phyloP scores from a whole-genome alignment of 805 yeast species.

The Barnettozyma siamensis region DNA sequence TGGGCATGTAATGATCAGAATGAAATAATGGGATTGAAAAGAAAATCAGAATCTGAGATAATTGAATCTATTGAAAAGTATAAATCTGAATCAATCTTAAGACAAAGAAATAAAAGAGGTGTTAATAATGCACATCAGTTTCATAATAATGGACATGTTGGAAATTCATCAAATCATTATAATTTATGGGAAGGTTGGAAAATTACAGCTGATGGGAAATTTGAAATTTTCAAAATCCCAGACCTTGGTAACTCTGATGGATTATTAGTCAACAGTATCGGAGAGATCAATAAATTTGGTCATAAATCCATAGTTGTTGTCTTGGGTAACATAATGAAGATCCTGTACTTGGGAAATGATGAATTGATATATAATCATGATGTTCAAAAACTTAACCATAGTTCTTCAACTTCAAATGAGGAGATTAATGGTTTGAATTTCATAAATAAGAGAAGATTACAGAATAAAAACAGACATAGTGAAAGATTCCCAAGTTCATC shows the following conservation, averaged over 20 bases:
- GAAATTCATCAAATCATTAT: slow-evolving; percentile 31
- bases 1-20: slow-evolving; percentile 81
- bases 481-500: slow-evolving; percentile 12
- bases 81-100: slow-evolving; percentile 12
- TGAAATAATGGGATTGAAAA: slow-evolving; percentile 61
- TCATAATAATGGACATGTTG: too few relatives aligned
- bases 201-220: slow-evolving; percentile 59
- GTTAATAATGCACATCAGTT: too few relatives aligned
- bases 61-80: slow-evolving; percentile 13
- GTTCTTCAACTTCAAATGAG: slow-evolving; percentile 19
- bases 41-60: slow-evolving; percentile 33
- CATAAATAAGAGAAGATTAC: slow-evolving; percentile 41
- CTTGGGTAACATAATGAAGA: slow-evolving; percentile 67
- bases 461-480: slow-evolving; percentile 11
- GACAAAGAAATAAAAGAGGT: slow-evolving; percentile 15
- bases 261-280: slow-evolving; percentile 48
- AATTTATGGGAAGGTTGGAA: slow-evolving; percentile 81
- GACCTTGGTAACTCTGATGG: slow-evolving; percentile 35
- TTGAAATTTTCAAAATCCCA: slow-evolving; percentile 55
- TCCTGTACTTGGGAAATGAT: slow-evolving; percentile 71
- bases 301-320: slow-evolving; percentile 71
- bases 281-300: slow-evolving; percentile 65
- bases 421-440: slow-evolving; percentile 44
- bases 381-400: slow-evolving; percentile 30
- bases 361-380: slow-evolving; percentile 59